These are phyloP conservation scores for Pichia cabralensis DNA, from an alignment of 805 yeast genomes.

Conservation along the genomic window DNA sequence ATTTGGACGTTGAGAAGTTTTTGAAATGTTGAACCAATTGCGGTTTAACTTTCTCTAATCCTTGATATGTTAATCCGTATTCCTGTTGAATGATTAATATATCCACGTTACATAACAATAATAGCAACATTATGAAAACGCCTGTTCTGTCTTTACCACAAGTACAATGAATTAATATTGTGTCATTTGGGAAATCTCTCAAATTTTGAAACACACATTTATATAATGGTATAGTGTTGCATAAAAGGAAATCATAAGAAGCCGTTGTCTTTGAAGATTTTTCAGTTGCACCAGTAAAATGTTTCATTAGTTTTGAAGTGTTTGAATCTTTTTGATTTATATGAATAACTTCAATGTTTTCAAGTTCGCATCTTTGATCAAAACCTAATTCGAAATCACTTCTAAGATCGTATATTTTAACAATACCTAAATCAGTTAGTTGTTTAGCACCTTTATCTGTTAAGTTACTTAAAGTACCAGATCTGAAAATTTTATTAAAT, in stretches of 20 bases:
- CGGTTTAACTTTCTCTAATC: constrained; percentile 31
- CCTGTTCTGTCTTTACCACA: constrained; percentile 90
- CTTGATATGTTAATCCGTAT: constrained; percentile 64
- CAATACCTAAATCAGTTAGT: constrained; percentile 36
- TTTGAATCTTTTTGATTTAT: neutral
- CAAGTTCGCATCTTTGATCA: too few relatives aligned
- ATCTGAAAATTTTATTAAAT: constrained; percentile 47
- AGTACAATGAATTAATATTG: constrained; percentile 64
- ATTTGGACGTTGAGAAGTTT: too few relatives aligned
- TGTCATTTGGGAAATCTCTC: constrained; percentile 41
- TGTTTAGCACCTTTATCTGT: constrained; percentile 39
- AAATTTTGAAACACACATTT: constrained; percentile 43
- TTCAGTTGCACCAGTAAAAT: too few relatives aligned
- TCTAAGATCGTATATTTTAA: constrained; percentile 49
- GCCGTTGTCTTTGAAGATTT: too few relatives aligned
- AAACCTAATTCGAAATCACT: too few relatives aligned
- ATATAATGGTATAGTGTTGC: constrained; percentile 43
- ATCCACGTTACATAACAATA: constrained; percentile 57
- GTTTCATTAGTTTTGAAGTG: neutral
- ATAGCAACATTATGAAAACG: constrained; percentile 54
- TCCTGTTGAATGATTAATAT: constrained; percentile 58
- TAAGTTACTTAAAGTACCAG: constrained; percentile 48
- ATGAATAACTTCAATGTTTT: neutral
- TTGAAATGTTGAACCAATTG: too few relatives aligned
- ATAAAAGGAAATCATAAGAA: too few relatives aligned